These are phyloP conservation scores for Rutstroemia sp. DNA, from an alignment of 2,329 filamentous ascomycete genomes.

Conservation along the genomic window DNA sequence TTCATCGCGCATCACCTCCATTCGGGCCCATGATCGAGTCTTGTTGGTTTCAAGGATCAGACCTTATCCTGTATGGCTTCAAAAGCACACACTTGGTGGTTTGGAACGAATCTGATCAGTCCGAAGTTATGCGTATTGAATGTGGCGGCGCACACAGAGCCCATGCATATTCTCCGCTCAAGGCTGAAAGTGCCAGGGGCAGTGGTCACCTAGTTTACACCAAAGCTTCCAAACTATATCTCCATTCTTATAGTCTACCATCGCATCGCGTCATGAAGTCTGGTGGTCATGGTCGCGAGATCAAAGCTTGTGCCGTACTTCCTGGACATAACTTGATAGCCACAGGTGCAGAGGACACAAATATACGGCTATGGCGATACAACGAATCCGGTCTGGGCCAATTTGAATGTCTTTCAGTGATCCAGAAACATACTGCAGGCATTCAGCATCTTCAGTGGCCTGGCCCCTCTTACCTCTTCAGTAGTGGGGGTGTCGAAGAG, in stretches of 20 bases:
- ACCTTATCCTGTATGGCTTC: constrained; percentile 75
- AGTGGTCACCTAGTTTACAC: constrained; percentile 65
- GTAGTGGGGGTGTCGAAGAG: constrained; percentile 81
- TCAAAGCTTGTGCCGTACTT: constrained; percentile 55
- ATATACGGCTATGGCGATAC: constrained; percentile 65
- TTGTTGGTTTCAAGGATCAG: constrained; percentile 48
- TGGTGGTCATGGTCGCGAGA: constrained; percentile 82
- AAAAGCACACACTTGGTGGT: constrained; percentile 70
- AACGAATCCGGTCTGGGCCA: not conserved
- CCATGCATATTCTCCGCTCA: constrained; percentile 47
- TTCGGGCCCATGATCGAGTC: constrained; percentile 73
- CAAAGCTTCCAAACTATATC: constrained; percentile 49
- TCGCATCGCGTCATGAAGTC: constrained; percentile 46
- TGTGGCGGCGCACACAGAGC: constrained; percentile 81
- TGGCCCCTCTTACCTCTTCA: constrained; percentile 60
- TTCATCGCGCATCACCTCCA: constrained; percentile 62
- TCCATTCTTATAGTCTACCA: constrained; percentile 33
- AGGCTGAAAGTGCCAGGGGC: constrained; percentile 15
- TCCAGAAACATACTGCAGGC: constrained; percentile 75
- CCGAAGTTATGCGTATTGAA: constrained; percentile 63
- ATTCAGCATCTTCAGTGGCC: constrained; percentile 69
- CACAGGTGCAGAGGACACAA: constrained; percentile 64
- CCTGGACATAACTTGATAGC: constrained; percentile 41
- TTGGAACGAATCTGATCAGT: constrained; percentile 67
- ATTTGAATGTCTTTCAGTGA: constrained; percentile 43